Evolutionary conservation across 306 rosid genomes (phyloP).

Genomic region (Astragalus membranaceus): DNA sequence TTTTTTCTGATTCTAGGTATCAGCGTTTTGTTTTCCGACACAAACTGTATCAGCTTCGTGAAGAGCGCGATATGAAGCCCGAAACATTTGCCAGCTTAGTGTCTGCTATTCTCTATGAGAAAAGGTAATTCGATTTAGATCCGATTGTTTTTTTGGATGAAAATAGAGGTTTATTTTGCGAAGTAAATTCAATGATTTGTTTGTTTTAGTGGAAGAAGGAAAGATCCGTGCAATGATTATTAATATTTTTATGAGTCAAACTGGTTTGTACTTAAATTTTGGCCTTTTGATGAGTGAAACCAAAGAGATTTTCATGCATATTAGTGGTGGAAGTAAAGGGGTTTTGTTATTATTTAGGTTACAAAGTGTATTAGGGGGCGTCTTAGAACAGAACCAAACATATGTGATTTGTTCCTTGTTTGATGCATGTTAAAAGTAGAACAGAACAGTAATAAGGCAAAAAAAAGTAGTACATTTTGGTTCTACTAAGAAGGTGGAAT

Average conservation of each 20-base stretch:
- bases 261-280: not conserved
- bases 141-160: not conserved
- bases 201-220: not conserved
- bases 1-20: slow-evolving; percentile 31
- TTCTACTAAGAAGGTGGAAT: not conserved
- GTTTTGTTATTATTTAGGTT: not conserved
- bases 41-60: slow-evolving; percentile 85
- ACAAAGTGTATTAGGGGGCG: not conserved
- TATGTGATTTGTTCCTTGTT: not conserved
- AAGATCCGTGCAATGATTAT: not conserved
- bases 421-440: not conserved
- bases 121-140: slow-evolving; percentile 43
- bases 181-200: not conserved
- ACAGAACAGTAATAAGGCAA: not conserved
- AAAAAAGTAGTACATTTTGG: not conserved
- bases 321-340: not conserved
- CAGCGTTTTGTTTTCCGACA: slow-evolving; percentile 82
- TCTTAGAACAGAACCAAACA: not conserved
- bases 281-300: not conserved
- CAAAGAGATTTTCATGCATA: not conserved
- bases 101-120: slow-evolving; percentile 81
- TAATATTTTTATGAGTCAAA: not conserved
- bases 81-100: slow-evolving; percentile 90
- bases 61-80: slow-evolving; percentile 90
- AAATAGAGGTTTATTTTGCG: not conserved